Percentiles rank a stretch among this genome's conserved stretches.
These are phyloP conservation scores for maize (Zea mays) DNA, from an alignment of 176 grass and related monocot genomes.

Conservation along the genomic window DNA sequence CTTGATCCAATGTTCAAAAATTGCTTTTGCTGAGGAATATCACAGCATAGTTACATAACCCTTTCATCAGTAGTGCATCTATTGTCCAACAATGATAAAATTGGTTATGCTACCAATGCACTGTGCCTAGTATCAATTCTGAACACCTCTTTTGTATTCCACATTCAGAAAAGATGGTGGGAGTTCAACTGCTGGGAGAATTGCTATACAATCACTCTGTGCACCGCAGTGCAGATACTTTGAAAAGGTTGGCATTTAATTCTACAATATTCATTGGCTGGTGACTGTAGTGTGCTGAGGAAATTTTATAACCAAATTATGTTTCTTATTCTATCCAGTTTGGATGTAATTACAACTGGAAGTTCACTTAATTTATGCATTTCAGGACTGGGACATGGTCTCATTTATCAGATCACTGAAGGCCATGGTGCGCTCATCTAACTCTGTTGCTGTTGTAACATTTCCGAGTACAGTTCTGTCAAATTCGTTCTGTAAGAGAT, in stretches of 20 bases:
- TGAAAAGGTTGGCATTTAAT: constrained; percentile 55
- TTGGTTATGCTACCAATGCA: neutral
- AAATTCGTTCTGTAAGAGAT: constrained; percentile 80
- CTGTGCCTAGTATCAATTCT: neutral
- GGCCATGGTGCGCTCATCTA: constrained; percentile 62
- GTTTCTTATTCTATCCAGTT: constrained; percentile 1
- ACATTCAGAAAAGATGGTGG: constrained; percentile 65
- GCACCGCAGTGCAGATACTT: constrained; percentile 85
- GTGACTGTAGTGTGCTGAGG: constrained; percentile 1
- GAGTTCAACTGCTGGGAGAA: constrained; percentile 55
- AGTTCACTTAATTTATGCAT: constrained; percentile 13
- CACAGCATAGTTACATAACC: neutral
- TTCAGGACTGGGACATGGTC: constrained; percentile 90
- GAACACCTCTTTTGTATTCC: constrained; percentile 27
- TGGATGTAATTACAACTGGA: neutral
- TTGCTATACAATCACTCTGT: constrained; percentile 90
- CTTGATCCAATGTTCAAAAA: constrained; percentile 17
- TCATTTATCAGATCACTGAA: constrained; percentile 83
- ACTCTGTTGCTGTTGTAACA: constrained; percentile 72
- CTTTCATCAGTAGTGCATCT: neutral
- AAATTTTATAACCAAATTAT: constrained; percentile 9
- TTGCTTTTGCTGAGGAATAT: neutral
- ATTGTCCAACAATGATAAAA: neutral
- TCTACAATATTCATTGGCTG: neutral
- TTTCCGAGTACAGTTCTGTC: constrained; percentile 67